Evolutionary conservation across 768 basidiomycete species (phyloP).

Genomic region (Tephrocybe sp.): DNA sequence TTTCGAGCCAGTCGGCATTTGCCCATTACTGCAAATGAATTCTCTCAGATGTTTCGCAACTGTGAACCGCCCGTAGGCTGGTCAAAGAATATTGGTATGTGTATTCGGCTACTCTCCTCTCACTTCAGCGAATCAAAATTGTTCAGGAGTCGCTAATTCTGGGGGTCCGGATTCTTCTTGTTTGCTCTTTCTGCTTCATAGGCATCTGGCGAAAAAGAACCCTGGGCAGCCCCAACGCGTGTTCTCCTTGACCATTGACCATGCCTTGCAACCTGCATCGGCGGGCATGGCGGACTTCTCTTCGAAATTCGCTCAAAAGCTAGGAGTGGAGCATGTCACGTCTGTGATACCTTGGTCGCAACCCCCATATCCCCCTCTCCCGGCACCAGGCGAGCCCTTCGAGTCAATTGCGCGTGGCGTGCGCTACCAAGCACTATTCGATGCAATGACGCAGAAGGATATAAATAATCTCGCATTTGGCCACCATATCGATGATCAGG

Average conservation of each 20-base stretch:
- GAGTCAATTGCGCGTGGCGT: slow-evolving; percentile 61
- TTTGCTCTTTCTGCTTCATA: slow-evolving; percentile 66
- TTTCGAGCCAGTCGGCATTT: slow-evolving; percentile 7
- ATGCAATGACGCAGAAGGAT: slow-evolving; percentile 28
- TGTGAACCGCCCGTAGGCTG: slow-evolving; percentile 53
- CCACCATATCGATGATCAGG: slow-evolving; percentile 83
- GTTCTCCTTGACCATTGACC: slow-evolving; percentile 67
- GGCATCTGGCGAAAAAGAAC: slow-evolving; percentile 32
- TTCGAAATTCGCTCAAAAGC: slow-evolving; percentile 35
- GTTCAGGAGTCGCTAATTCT: slow-evolving; percentile 75
- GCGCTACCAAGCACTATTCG: slow-evolving; percentile 54
- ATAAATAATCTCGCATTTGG: slow-evolving; percentile 57
- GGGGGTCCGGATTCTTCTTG: slow-evolving; percentile 85
- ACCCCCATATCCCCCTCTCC: slow-evolving; percentile 49
- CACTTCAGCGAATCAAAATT: too few relatives aligned
- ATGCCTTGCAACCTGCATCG: slow-evolving; percentile 65
- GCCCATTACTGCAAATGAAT: slow-evolving; percentile 51
- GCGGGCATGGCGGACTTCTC: slow-evolving; percentile 53
- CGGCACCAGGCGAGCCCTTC: slow-evolving; percentile 37
- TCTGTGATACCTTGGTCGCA: slow-evolving; percentile 58
- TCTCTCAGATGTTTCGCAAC: slow-evolving; percentile 42
- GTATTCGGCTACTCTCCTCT: too few relatives aligned
- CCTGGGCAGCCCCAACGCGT: slow-evolving; percentile 26
- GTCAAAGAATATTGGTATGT: slow-evolving; percentile 45
- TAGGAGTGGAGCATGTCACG: slow-evolving; percentile 49